These are phyloP conservation scores for Picea abies DNA, from an alignment of 83 land plant genomes.

Conservation along the genomic window DNA sequence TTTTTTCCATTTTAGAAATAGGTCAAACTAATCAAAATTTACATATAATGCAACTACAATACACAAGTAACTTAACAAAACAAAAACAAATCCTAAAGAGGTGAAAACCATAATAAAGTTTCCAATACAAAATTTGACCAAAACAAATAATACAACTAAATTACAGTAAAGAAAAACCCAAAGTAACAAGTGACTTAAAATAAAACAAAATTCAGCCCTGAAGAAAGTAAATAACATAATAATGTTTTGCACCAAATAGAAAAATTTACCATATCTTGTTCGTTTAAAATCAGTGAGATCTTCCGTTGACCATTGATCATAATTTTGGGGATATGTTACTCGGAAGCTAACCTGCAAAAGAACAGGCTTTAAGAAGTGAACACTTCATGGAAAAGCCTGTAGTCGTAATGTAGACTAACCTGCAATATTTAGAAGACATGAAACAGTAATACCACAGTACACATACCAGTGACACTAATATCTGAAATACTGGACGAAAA, in stretches of 20 bases:
- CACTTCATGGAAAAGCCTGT: not conserved
- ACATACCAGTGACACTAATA: slow-evolving; percentile 88
- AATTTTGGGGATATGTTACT: slow-evolving; percentile 83
- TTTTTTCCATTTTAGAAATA: too few species aligned
- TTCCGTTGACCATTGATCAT: slow-evolving; percentile 73
- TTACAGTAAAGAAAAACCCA: too few species aligned
- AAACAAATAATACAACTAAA: too few species aligned
- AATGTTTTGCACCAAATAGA: not conserved
- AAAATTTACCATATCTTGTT: slow-evolving; percentile 76
- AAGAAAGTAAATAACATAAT: not conserved
- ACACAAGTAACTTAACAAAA: too few species aligned
- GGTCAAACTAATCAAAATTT: too few species aligned
- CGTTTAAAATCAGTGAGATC: slow-evolving; percentile 84
- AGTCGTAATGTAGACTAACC: not conserved
- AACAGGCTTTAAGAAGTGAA: not conserved
- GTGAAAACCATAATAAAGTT: too few species aligned
- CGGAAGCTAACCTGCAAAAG: slow-evolving; percentile 69
- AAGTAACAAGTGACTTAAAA: not conserved
- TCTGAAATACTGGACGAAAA: slow-evolving; percentile 74
- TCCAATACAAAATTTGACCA: too few species aligned
- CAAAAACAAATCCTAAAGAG: too few species aligned
- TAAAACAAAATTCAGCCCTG: not conserved
- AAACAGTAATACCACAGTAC: not conserved
- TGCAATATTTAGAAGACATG: not conserved
- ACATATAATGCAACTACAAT: too few species aligned